Evolutionary conservation across 2,329 filamentous ascomycete genomes (phyloP), one percentile per base, ranked within the genome.

Genomic region (Bipolaris cookei): DNA sequence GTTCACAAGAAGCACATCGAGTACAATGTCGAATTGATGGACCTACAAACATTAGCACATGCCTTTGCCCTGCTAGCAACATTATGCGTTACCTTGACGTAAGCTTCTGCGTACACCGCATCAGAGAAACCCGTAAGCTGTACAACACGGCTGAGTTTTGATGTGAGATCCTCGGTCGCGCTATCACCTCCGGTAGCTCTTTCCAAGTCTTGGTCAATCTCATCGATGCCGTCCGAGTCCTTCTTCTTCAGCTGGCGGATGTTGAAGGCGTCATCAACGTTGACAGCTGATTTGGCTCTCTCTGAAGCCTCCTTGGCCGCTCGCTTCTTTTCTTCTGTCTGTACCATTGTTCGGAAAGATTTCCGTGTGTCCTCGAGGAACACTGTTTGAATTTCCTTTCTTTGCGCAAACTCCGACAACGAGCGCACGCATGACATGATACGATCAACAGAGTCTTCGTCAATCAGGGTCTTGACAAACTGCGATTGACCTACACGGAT

Each of bases 91-190:
- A 73, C 94, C 76, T 96, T 97, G 72, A 99, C 94, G 70, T 99
- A 99, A 4, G 95, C 95, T 79, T 99, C 95, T n/a, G 92, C 95
- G 70, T 99, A 99, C 13, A 99, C 95, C 1, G 95, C 90, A 73
- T 99, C 95, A 0, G 95, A 98, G 84, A 99, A 99, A 59, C 95
- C 95, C 16, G 95, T 99, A 43, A 99, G 86, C 78, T 99, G 95
- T 20, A 99, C 95, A 35, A 99, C 94, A 13, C 95, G 88, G 81
- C 90, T 97, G 59, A 99, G 87, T 79, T 99, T 99, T 52, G 92
- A 97, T 11, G 91, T 90, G 2, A 97, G 83, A 64, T 97, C 92
- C 74, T 97, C 95, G 2, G 90, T 83, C 1, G 86, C 86, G 14
- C 88, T 85, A 76, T 98, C 94, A 57, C 94, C 95, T 43, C 94